Evolutionary conservation across 768 basidiomycete species (phyloP).

Genomic region (Rhizopogon vinicolor): DNA sequence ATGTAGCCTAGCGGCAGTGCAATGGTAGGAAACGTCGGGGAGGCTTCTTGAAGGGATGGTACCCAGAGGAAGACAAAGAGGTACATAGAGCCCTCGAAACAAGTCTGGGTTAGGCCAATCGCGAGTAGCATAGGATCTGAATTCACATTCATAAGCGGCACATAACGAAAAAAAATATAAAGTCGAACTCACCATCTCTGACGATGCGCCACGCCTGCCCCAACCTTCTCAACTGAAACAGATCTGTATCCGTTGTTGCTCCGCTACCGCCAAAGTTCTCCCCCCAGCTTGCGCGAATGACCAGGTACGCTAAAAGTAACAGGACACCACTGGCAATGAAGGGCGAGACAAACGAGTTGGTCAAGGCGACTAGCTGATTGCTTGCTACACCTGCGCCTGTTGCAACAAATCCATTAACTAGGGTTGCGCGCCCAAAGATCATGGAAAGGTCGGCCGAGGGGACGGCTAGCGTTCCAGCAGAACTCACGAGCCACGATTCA

Average conservation of each 20-base stretch:
- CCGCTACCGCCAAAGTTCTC: slow-evolving; percentile 65
- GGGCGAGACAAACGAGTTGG: slow-evolving; percentile 52
- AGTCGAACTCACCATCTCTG: slow-evolving; percentile 33
- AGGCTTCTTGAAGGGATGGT: slow-evolving; percentile 63
- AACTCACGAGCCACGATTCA: slow-evolving; percentile 73
- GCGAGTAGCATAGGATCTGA: slow-evolving; percentile 58
- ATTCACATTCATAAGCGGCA: background rate
- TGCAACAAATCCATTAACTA: slow-evolving; percentile 72
- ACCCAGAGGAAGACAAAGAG: slow-evolving; percentile 85
- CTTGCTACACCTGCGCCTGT: slow-evolving; percentile 60
- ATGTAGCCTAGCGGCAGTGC: slow-evolving; percentile 71
- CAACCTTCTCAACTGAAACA: slow-evolving; percentile 50
- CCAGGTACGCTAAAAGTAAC: slow-evolving; percentile 48
- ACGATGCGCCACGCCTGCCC: slow-evolving; percentile 56
- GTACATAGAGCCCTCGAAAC: slow-evolving; percentile 84
- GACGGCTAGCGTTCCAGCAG: slow-evolving; percentile 47
- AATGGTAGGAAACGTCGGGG: slow-evolving; percentile 28
- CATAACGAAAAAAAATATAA: background rate
- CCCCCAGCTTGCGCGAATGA: slow-evolving; percentile 55
- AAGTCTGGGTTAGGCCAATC: slow-evolving; percentile 71
- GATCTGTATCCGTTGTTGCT: slow-evolving; percentile 26
- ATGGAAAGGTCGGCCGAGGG: slow-evolving; percentile 55
- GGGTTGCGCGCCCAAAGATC: slow-evolving; percentile 70
- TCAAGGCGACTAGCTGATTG: slow-evolving; percentile 56
- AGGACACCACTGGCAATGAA: slow-evolving; percentile 61